Percentiles rank a stretch among this genome's conserved stretches.
phyloP scores from a whole-genome alignment of 2,329 filamentous ascomycete genomes.

The Calonectria honghensis region DNA sequence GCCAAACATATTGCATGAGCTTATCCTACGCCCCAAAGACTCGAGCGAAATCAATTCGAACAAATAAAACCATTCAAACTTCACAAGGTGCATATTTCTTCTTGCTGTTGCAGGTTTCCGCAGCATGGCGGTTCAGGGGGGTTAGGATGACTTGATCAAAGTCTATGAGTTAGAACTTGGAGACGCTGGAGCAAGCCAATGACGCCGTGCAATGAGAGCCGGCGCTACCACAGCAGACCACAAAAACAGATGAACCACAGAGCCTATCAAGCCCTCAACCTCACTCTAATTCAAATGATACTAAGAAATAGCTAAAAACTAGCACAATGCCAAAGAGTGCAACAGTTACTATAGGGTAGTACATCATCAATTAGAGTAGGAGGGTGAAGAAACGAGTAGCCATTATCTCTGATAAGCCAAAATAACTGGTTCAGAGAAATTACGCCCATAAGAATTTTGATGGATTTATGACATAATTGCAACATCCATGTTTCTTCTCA shows the following conservation, averaged over 20 bases:
- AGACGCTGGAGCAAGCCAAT: conserved; percentile 90
- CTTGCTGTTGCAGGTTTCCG: conserved; percentile 77
- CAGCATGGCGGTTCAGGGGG: conserved; percentile 95
- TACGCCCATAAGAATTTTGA: not conserved
- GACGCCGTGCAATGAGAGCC: conserved; percentile 93
- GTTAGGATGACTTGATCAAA: conserved; percentile 98
- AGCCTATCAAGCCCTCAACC: conserved; percentile 78
- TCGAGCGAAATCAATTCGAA: not conserved
- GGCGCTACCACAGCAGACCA: conserved; percentile 95
- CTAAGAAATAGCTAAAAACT: not conserved
- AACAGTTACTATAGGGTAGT: too few species aligned
- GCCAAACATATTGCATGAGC: not conserved
- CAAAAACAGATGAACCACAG: conserved; percentile 86
- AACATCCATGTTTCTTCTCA: not conserved
- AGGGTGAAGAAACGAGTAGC: too few species aligned
- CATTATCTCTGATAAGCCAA: not conserved
- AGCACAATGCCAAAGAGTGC: too few species aligned
- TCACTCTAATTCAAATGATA: not conserved
- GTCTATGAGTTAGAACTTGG: conserved; percentile 91
- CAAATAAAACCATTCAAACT: too few species aligned
- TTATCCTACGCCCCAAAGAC: not conserved
- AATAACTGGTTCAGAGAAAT: not conserved
- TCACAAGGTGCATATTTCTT: too few species aligned
- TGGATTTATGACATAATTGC: not conserved
- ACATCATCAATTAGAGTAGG: too few species aligned